A percentile compares a stretch with the other conserved stretches of the same genome.
Conservation (phyloP, 371 early-diverging fungal genomes). For the Chytridiales sp. region DNA sequence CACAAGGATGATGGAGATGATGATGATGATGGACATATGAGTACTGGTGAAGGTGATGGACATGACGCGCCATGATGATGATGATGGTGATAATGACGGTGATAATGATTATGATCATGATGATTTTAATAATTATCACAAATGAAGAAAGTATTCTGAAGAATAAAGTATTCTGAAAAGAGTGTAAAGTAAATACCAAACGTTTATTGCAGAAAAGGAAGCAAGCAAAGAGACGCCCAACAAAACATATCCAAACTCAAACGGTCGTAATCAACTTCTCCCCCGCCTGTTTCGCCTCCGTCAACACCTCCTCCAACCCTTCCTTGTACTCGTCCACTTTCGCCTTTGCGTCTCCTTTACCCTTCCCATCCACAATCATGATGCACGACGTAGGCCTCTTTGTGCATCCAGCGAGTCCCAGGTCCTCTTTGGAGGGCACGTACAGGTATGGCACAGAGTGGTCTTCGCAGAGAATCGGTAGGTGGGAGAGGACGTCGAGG, state of each 20-base stretch:
- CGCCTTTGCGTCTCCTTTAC: constrained; percentile 23
- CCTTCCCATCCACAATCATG: constrained; percentile 77
- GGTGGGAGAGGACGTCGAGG: constrained; percentile 95
- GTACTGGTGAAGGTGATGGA: too few relatives aligned
- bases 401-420: constrained; percentile 87
- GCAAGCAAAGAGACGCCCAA: neutral
- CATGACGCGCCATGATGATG: too few relatives aligned
- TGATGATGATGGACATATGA: too few relatives aligned
- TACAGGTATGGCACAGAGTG: constrained; percentile 91
- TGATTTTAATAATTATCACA: too few relatives aligned
- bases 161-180: too few relatives aligned
- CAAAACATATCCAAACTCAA: constrained; percentile 11
- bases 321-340: constrained; percentile 77
- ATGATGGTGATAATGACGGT: too few relatives aligned
- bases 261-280: constrained; percentile 42
- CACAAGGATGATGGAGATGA: too few relatives aligned
- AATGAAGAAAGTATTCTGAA: too few relatives aligned
- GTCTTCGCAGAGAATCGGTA: constrained; percentile 98
- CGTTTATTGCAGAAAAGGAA: too few relatives aligned
- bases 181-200: too few relatives aligned
- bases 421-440: constrained; percentile 90
- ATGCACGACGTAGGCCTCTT: constrained; percentile 93
- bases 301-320: constrained; percentile 61
- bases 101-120: too few relatives aligned
- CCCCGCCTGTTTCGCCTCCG: constrained; percentile 41